A percentile compares a stretch with the other conserved stretches of the same genome.
phyloP scores from a whole-genome alignment of 176 grass and related monocot species.

The Aegilops speltoides region DNA sequence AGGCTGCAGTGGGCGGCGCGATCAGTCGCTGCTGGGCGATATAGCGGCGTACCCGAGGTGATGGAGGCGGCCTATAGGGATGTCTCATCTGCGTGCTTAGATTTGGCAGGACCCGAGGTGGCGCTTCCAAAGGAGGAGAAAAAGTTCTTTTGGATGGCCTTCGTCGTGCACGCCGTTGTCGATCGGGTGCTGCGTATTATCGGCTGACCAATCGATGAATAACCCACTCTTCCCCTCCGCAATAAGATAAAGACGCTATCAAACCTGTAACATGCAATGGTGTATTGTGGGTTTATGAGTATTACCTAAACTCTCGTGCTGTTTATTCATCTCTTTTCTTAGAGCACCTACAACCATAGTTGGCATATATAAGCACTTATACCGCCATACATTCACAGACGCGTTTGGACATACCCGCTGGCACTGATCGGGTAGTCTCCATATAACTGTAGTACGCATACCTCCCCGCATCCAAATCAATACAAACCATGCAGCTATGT shows the following conservation, averaged over 20 bases:
- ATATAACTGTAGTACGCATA: no score
- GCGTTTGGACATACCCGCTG: no score
- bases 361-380: no score
- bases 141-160: background rate
- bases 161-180: conserved; percentile 26
- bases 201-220: no score
- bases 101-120: background rate
- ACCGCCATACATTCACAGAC: no score
- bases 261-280: background rate
- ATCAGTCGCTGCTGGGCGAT: background rate
- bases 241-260: background rate
- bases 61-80: background rate
- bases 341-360: no score
- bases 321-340: no score
- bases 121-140: background rate
- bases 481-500: no score
- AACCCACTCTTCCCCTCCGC: background rate
- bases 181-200: background rate
- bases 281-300: no score
- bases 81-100: background rate
- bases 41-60: conserved; percentile 4
- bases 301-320: no score
- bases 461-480: no score
- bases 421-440: no score
- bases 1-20: conserved; percentile 14